Conservation (phyloP, 257 asterid species). For the Gentiana dahurica region DNA sequence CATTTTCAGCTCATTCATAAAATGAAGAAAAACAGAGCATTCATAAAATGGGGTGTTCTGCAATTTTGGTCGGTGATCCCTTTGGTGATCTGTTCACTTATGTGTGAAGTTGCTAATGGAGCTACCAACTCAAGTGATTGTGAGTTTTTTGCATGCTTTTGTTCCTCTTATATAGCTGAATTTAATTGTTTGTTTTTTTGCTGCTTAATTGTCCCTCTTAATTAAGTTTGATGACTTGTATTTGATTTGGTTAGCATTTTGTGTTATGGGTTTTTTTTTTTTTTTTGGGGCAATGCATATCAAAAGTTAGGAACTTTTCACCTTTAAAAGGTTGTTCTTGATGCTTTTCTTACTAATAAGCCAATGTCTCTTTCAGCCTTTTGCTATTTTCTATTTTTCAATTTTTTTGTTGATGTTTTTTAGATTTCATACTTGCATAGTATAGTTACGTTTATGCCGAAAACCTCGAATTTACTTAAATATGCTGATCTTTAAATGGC, state of each 20-base stretch:
- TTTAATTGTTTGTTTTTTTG: background rate
- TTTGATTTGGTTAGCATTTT: conserved; percentile 5
- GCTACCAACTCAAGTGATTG: conserved; percentile 70
- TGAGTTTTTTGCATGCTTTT: conserved; percentile 15
- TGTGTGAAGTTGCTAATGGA: conserved; percentile 25
- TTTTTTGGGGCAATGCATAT: conserved; percentile 8
- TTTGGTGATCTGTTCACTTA: conserved; percentile 18
- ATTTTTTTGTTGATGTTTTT: too few relatives aligned
- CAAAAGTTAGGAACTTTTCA: conserved; percentile 5
- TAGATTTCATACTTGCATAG: too few relatives aligned
- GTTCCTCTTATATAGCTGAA: background rate
- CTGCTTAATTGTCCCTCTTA: background rate
- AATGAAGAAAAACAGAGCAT: conserved; percentile 6
- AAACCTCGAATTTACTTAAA: too few relatives aligned
- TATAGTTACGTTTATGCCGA: too few relatives aligned
- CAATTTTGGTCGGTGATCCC: conserved; percentile 22
- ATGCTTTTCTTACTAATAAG: background rate
- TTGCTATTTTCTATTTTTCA: background rate
- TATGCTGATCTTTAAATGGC: background rate
- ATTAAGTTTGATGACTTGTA: background rate
- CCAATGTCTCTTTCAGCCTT: background rate
- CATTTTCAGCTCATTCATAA: background rate
- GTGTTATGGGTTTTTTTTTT: background rate
- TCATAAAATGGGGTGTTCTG: background rate
- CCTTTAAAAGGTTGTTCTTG: background rate